Base-by-base conservation (phyloP, 768 basidiomycete species). In the Cystobasidium onofrii region DNA sequence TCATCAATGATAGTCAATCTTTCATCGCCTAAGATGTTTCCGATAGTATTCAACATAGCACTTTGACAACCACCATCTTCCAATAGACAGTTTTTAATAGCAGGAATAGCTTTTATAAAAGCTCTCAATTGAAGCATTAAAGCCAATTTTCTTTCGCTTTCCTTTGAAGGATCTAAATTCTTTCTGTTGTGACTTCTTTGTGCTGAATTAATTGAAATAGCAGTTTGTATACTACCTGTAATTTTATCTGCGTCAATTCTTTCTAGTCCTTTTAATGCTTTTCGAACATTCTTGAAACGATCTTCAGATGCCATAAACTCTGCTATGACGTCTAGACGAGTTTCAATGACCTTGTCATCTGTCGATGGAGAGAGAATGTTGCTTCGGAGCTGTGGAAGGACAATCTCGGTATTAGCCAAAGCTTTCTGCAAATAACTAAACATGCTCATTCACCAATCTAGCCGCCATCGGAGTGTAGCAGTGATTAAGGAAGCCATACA, bases 381-480 rank as follows among this genome's bases (percentile, higher is more conserved):
- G 15, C 74, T 62, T 25, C 78, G 78, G 2, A 79, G 78, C 77
- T 78, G 46, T 36, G 69, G 69, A 65, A 64, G 10, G 6, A 39
- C 39, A 15, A 39, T 6, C 39, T 6, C 39, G n/a, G n/a, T n/a
- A n/a, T n/a, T n/a, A n/a, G n/a, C n/a, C n/a, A n/a, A n/a, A n/a
- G n/a, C n/a, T n/a, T n/a, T n/a, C n/a, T n/a, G n/a, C n/a, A n/a
- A n/a, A n/a, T n/a, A n/a, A n/a, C n/a, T n/a, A n/a, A n/a, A n/a
- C n/a, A n/a, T n/a, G n/a, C n/a, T n/a, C n/a, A 27, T 72, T 69
- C 46, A 97, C 81, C 44, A 94, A 84, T 9, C 95, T 85, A 1
- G 87, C 82, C 0, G 89, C 95, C 92, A 97, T 97, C 0, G 92
- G 88, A 0, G 94, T 97, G 77, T 85, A 90, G 0, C 91, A 92